Conservation (phyloP, 2,329 filamentous ascomycete species). For the Arthrobotrys pseudoclavata region DNA sequence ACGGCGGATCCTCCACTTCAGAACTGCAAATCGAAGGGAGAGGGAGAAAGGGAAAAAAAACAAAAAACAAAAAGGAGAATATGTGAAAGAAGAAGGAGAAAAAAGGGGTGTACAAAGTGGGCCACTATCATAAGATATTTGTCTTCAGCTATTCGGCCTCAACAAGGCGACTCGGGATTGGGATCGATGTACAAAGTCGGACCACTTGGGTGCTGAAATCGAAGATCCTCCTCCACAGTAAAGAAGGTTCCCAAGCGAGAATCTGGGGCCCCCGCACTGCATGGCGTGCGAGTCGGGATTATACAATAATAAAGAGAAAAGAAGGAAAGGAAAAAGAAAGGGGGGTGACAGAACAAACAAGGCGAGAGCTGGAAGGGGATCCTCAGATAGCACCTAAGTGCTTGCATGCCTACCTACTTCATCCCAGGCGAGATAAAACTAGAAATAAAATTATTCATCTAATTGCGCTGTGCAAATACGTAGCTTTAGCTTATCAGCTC, state of each 20-base stretch:
- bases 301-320: conserved; percentile 22
- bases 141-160: not conserved
- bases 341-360: conserved; percentile 1
- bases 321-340: conserved; percentile 9
- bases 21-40: not conserved
- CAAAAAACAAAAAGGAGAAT: not conserved
- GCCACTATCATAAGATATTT: conserved; percentile 34
- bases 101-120: conserved; percentile 3
- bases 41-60: no score
- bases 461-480: conserved; percentile 10
- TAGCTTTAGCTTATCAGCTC: conserved; percentile 34
- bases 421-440: conserved; percentile 1
- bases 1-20: conserved; percentile 18
- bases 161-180: conserved; percentile 26
- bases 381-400: no score
- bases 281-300: conserved; percentile 56
- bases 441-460: conserved; percentile 4
- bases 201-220: conserved; percentile 11
- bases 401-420: not conserved
- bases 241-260: conserved; percentile 54
- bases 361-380: no score
- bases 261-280: conserved; percentile 59
- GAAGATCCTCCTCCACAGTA: conserved; percentile 29
- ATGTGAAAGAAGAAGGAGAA: not conserved
- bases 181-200: conserved; percentile 25